Evolutionary conservation across 257 asterid species (phyloP), one percentile per base, ranked within the genome.

Genomic region (Petunia axillaris): DNA sequence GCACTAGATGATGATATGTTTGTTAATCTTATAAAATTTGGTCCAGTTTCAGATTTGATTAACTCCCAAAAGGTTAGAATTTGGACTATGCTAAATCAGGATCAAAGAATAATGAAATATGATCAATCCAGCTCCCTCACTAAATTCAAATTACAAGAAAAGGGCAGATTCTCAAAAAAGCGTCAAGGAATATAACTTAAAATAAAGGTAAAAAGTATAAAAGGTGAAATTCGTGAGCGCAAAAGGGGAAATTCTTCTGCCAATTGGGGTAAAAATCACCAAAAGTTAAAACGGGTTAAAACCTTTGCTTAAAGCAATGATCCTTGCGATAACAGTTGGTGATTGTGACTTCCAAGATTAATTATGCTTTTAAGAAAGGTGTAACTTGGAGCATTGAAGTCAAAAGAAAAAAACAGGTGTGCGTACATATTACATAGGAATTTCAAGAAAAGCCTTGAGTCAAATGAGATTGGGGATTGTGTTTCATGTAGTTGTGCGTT

Each of bases 401-500:
- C 62, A 48, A 71, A 71, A 35, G 77, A 71, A 59, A 71, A 25
- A 71, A 25, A 36, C 25, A 48, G 44, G 62, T 71, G 35, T 16
- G 40, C 11, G 35, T 71, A 25, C 25, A 25, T 25, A 25, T 48
- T 48, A 38, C 44, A 25, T 3, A 71, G 44, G 60, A 48, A 71
- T 48, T 71, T 71, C 77, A 71, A 71, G 50, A 59, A 48, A 48
- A 71, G 50, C 41, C 77, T 25, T 46, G 16, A 71, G 77, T 71
- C 60, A 71, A 71, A 48, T 48, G 3, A 35, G 6, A 16, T 44
- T 10, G 0, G 41, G 1, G 5, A 7, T 55, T 55, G 25, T n/a
- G 8, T 48, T 15, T 14, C 11, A 43, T 71, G 60, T 25, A 5
- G 62, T 55, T 55, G 62, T 55, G 62, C 62, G 62, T 71, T 71